Percentiles rank a stretch among this genome's conserved stretches.
These are phyloP conservation scores for Peronospora farinosa DNA, from an alignment of 352 stramenopile species.

Conservation along the genomic window DNA sequence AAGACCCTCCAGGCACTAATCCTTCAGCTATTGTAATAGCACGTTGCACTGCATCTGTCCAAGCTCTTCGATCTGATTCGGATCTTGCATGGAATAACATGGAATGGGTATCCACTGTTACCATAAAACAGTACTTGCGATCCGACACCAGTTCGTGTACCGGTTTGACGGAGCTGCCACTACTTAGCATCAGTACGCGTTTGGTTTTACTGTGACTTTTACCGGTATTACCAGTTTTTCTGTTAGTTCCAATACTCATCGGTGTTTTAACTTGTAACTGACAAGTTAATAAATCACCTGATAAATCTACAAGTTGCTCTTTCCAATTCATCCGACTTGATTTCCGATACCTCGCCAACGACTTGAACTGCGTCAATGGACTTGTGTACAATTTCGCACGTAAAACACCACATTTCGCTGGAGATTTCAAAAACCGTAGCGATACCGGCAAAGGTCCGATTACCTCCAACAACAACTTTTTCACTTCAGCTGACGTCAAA, in stretches of 20 bases:
- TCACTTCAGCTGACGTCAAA: constrained; percentile 38
- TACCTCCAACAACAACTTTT: constrained; percentile 34
- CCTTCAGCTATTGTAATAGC: constrained; percentile 68
- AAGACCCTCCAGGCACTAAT: constrained; percentile 36
- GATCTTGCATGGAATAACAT: constrained; percentile 63
- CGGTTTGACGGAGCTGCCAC: constrained; percentile 47
- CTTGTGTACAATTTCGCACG: constrained; percentile 47
- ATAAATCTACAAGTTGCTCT: constrained; percentile 60
- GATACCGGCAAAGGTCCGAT: constrained; percentile 31
- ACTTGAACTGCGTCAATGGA: constrained; percentile 52
- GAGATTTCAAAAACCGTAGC: constrained; percentile 46
- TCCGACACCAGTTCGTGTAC: constrained; percentile 60
- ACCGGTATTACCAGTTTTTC: constrained; percentile 10
- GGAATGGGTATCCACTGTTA: constrained; percentile 49
- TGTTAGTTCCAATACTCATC: constrained; percentile 12
- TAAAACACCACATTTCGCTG: constrained; percentile 41
- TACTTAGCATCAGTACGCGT: constrained; percentile 38
- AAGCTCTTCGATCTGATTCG: constrained; percentile 41
- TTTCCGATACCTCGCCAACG: constrained; percentile 45
- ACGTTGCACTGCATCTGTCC: constrained; percentile 56
- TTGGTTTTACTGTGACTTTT: constrained; percentile 24
- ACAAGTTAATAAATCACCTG: constrained; percentile 55
- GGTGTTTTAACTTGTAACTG: constrained; percentile 24
- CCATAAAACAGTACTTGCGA: constrained; percentile 60
- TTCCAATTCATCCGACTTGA: constrained; percentile 35